A percentile compares a stretch with the other conserved stretches of the same genome.
These are phyloP conservation scores for Euphorbia lathyris DNA, from an alignment of 345 rosid genomes.

Conservation along the genomic window DNA sequence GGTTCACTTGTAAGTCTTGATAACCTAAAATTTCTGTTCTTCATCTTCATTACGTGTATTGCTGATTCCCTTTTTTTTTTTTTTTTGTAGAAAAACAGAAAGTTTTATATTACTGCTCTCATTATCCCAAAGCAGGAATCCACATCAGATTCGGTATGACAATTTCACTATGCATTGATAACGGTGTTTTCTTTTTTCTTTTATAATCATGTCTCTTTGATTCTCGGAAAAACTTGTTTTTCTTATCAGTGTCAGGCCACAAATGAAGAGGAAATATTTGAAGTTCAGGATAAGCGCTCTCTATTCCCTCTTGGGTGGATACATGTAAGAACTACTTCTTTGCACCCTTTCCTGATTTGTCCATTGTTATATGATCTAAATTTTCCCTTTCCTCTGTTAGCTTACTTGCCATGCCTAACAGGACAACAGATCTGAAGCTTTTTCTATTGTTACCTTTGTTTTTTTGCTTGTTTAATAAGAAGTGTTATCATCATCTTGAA, in stretches of 20 bases:
- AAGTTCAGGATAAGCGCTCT: constrained; percentile 88
- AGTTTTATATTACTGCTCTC: constrained; percentile 79
- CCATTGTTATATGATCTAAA: not conserved
- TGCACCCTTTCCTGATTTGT: not conserved
- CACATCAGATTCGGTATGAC: constrained; percentile 80
- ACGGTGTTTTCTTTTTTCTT: constrained; percentile 9
- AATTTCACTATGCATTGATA: constrained; percentile 11
- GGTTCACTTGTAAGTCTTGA: constrained; percentile 80
- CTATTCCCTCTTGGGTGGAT: constrained; percentile 99
- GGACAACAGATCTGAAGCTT: not conserved
- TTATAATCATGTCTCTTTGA: not conserved
- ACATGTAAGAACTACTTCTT: constrained; percentile 60
- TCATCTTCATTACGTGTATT: constrained; percentile 9
- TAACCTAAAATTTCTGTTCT: constrained; percentile 2
- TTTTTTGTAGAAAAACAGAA: constrained; percentile 76
- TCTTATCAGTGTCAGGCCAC: constrained; percentile 78
- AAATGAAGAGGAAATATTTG: constrained; percentile 98
- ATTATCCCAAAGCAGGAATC: constrained; percentile 98
- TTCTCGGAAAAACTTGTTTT: not conserved
- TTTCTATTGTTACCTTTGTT: not conserved
- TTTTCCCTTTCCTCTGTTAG: not conserved
- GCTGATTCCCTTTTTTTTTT: constrained; percentile 21
- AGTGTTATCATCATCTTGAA: not conserved
- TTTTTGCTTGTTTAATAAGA: not conserved
- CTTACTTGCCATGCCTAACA: constrained; percentile 1